Conservation (phyloP, 257 asterid genomes). For the Cruciata laevipes region DNA sequence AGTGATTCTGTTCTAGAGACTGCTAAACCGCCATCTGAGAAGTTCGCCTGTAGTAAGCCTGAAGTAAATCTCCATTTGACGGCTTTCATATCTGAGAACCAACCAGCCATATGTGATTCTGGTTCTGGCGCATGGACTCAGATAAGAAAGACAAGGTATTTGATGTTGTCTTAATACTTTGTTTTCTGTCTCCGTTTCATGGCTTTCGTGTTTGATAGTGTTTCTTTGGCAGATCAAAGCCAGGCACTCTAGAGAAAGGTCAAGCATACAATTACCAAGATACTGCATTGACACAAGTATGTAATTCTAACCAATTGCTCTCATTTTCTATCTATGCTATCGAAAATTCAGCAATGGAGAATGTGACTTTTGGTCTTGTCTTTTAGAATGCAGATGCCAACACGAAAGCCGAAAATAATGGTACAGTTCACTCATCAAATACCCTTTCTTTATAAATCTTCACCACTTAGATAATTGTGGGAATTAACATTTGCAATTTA, state of each 20-base stretch:
- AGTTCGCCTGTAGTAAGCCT: not conserved
- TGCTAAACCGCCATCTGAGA: slow-evolving; percentile 17
- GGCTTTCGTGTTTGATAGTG: not conserved
- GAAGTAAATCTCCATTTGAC: slow-evolving; percentile 16
- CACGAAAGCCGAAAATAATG: slow-evolving; percentile 26
- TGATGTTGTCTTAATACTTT: not conserved
- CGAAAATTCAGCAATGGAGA: not conserved
- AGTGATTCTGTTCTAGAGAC: slow-evolving; percentile 23
- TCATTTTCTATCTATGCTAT: not conserved
- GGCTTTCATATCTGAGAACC: slow-evolving; percentile 11
- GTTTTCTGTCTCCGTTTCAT: not conserved
- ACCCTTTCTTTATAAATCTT: not conserved
- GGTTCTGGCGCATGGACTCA: slow-evolving; percentile 14
- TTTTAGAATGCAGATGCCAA: slow-evolving; percentile 20
- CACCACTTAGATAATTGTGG: not conserved
- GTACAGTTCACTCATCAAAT: slow-evolving; percentile 18
- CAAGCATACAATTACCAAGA: slow-evolving; percentile 12
- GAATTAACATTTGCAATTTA: slow-evolving; percentile 9
- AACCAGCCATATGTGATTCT: slow-evolving; percentile 2
- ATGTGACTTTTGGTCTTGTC: slow-evolving; percentile 1
- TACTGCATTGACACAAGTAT: slow-evolving; percentile 18
- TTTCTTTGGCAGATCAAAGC: slow-evolving; percentile 14
- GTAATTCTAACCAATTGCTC: slow-evolving; percentile 2
- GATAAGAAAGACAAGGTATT: slow-evolving; percentile 17
- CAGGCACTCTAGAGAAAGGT: slow-evolving; percentile 6